Conservation (phyloP, 345 rosid species). For the Gossypium sturtianum region DNA sequence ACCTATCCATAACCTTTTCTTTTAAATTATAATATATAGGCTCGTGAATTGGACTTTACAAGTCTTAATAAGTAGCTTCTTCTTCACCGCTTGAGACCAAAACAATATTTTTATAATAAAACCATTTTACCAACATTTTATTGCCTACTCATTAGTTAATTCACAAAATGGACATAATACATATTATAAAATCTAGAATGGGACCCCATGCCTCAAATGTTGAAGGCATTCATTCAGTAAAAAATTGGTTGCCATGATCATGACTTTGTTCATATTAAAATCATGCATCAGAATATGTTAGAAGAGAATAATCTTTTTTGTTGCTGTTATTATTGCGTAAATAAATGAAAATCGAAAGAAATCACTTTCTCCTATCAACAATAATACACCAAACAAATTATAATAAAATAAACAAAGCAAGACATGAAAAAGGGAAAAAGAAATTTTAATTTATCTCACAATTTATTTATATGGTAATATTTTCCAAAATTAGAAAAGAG, state of each 20-base stretch:
- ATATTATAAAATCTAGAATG: neutral
- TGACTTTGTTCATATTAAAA: too few relatives aligned
- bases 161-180: neutral
- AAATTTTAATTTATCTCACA: too few relatives aligned
- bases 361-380: neutral
- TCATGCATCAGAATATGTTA: too few relatives aligned
- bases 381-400: neutral
- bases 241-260: neutral
- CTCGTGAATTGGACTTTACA: too few relatives aligned
- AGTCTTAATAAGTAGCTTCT: too few relatives aligned
- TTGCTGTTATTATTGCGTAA: neutral
- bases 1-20: too few relatives aligned
- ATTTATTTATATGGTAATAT: too few relatives aligned
- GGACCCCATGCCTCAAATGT: neutral
- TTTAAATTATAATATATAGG: too few relatives aligned
- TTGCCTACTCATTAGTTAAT: neutral
- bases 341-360: neutral
- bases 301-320: rapidly evolving
- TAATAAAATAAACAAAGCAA: neutral
- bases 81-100: too few relatives aligned
- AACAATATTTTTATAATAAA: too few relatives aligned
- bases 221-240: neutral
- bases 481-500: too few relatives aligned
- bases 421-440: neutral
- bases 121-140: too few relatives aligned